phyloP scores from a whole-genome alignment of 345 rosid species.

The Geranium brycei region DNA sequence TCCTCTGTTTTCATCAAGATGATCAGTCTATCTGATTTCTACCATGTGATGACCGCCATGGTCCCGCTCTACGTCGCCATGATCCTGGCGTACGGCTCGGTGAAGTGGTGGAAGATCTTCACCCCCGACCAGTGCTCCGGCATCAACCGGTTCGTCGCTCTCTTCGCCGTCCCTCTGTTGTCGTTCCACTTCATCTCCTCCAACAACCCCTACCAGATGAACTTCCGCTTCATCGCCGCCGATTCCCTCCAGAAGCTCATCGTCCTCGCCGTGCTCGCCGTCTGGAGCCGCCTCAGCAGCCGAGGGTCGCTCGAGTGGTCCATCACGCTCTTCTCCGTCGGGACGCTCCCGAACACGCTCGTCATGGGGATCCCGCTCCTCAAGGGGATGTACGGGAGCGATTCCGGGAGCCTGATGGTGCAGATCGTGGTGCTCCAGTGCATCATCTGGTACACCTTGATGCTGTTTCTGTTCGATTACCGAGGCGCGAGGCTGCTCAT shows the following conservation, averaged over 20 bases:
- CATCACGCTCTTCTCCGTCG: conserved; percentile 57
- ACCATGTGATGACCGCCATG: conserved; percentile 98
- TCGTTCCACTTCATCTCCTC: conserved; percentile 79
- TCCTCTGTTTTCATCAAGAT: conserved; percentile 19
- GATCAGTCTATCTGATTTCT: conserved; percentile 65
- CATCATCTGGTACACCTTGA: conserved; percentile 69
- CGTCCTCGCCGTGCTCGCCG: conserved; percentile 28
- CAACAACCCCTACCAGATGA: conserved; percentile 56
- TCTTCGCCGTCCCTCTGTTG: conserved; percentile 93
- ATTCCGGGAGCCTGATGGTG: conserved; percentile 62
- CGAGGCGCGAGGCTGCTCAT: conserved; percentile 51
- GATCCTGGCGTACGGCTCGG: conserved; percentile 90
- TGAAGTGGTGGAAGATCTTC: conserved; percentile 98
- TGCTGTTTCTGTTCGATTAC: conserved; percentile 61
- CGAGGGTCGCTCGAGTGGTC: conserved; percentile 62
- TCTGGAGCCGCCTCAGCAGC: conserved; percentile 36
- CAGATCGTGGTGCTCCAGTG: conserved; percentile 75
- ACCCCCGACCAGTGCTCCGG: conserved; percentile 96
- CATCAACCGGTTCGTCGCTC: conserved; percentile 94
- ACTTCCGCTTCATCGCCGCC: conserved; percentile 59
- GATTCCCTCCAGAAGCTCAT: conserved; percentile 57
- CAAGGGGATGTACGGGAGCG: conserved; percentile 62
- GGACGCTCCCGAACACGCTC: conserved; percentile 60
- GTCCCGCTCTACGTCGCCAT: conserved; percentile 98
- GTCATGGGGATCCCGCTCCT: conserved; percentile 78